phyloP scores from a whole-genome alignment of 768 basidiomycete species.

The Infundibulicybe gibba region DNA sequence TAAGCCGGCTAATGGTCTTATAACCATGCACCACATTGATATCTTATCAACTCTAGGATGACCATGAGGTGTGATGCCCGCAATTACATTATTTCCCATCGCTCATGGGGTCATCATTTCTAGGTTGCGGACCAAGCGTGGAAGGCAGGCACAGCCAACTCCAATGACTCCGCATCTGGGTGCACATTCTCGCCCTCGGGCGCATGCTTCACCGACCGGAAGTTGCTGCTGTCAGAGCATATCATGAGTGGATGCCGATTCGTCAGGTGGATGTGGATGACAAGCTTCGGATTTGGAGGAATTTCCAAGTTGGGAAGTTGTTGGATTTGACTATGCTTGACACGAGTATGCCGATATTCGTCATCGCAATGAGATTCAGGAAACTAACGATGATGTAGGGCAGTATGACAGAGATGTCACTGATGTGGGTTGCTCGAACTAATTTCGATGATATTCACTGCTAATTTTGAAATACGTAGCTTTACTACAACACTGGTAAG shows the following conservation, averaged over 20 bases:
- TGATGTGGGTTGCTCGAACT: constrained; percentile 31
- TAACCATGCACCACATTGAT: background rate
- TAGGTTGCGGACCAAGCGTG: constrained; percentile 54
- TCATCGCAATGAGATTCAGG: background rate
- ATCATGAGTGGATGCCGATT: constrained; percentile 64
- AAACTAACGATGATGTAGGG: constrained; percentile 17
- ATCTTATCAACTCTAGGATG: constrained; percentile 31
- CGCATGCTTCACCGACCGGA: constrained; percentile 57
- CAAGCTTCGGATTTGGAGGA: constrained; percentile 60
- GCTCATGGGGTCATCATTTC: background rate
- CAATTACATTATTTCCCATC: background rate
- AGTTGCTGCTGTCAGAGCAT: constrained; percentile 56
- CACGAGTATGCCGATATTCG: constrained; percentile 37
- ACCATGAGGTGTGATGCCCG: constrained; percentile 37
- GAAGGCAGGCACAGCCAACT: constrained; percentile 53
- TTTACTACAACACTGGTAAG: constrained; percentile 50
- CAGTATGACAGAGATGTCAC: constrained; percentile 58
- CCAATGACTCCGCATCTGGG: constrained; percentile 48
- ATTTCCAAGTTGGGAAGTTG: constrained; percentile 62
- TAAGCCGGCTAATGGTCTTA: constrained; percentile 8
- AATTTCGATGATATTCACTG: background rate
- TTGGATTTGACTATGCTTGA: constrained; percentile 61
- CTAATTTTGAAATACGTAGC: constrained; percentile 16
- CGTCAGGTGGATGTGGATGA: constrained; percentile 52
- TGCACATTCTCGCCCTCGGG: constrained; percentile 51